Percentiles rank a stretch among this genome's conserved stretches.
These are phyloP conservation scores for Asterella californica DNA, from an alignment of 225 moss, liverwort and hornwort genomes.

Conservation along the genomic window DNA sequence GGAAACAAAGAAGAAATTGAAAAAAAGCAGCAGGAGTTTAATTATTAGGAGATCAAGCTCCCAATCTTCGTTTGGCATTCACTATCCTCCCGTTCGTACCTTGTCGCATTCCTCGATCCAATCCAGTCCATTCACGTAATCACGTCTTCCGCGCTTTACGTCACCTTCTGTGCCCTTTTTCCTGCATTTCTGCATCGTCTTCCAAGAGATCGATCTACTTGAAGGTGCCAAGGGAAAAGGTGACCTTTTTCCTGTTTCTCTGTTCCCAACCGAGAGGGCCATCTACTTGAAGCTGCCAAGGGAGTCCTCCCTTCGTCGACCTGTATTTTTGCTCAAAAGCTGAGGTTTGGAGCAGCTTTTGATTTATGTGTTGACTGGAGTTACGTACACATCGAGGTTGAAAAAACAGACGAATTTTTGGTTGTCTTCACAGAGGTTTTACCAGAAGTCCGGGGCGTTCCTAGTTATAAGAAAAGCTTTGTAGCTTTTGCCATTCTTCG, in stretches of 20 bases:
- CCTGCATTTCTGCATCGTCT: neutral
- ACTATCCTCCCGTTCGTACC: neutral
- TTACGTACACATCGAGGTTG: neutral
- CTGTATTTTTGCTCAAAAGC: neutral
- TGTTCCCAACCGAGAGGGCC: neutral
- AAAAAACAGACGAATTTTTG: neutral
- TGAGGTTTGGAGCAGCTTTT: neutral
- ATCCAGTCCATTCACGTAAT: neutral
- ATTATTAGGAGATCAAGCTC: slow-evolving; percentile 24
- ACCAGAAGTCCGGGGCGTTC: neutral
- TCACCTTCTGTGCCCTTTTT: neutral
- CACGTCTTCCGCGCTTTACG: neutral
- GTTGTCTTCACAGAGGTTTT: neutral
- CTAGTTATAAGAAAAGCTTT: neutral
- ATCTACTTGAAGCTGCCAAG: neutral
- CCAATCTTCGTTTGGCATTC: slow-evolving; percentile 8
- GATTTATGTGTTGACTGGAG: neutral
- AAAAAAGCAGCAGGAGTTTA: slow-evolving; percentile 18
- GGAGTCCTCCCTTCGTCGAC: neutral
- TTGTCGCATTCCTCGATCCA: neutral
- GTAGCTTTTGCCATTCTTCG: too few species aligned
- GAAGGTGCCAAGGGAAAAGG: too few species aligned
- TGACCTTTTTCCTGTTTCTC: neutral
- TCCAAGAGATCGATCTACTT: neutral
- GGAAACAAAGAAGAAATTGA: slow-evolving; percentile 29